Evolutionary conservation across 2,329 filamentous ascomycete species (phyloP).

Genomic region (Fusarium caatingaense): DNA sequence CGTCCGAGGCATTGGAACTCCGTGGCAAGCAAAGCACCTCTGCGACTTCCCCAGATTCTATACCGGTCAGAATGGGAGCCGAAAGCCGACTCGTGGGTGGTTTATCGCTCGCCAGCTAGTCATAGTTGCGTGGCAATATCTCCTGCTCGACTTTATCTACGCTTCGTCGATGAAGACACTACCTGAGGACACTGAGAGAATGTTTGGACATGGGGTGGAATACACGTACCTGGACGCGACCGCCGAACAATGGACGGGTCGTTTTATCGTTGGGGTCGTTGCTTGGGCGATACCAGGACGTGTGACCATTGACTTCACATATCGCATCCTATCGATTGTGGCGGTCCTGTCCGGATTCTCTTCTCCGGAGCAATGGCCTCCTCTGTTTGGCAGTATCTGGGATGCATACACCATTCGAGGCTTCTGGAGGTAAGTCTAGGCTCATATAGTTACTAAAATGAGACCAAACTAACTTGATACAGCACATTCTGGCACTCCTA

Average conservation of each 20-base stretch:
- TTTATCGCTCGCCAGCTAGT: neutral
- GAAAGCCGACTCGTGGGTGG: neutral
- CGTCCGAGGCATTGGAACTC: neutral
- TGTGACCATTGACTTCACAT: neutral
- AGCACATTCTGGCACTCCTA: neutral
- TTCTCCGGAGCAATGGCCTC: neutral
- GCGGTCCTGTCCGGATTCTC: neutral
- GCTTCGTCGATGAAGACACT: neutral
- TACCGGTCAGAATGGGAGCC: too few relatives aligned
- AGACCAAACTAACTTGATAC: neutral
- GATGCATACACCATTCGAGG: neutral
- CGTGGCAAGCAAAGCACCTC: neutral
- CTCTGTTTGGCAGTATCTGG: neutral
- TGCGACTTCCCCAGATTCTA: neutral
- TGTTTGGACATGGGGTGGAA: neutral
- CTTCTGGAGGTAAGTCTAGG: neutral
- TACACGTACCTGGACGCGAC: neutral
- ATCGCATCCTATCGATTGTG: neutral
- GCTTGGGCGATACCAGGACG: neutral
- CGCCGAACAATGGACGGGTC: neutral
- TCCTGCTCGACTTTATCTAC: neutral
- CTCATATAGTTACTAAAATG: rapidly evolving
- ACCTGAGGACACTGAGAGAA: neutral
- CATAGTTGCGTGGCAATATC: neutral
- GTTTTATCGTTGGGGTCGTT: neutral